Conservation (phyloP, 805 yeast genomes). For the Ogataea salicorniae region DNA sequence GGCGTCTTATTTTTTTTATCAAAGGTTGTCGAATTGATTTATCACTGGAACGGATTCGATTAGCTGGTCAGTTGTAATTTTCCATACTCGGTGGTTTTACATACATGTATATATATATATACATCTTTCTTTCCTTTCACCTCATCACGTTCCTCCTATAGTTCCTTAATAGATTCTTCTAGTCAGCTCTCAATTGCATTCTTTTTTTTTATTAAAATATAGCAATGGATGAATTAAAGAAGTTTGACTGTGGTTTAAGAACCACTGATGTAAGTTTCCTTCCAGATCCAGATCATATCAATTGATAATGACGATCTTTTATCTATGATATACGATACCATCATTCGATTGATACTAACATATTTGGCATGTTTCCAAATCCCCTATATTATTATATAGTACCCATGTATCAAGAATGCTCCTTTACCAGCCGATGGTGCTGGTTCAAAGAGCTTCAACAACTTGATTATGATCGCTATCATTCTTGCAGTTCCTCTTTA, state of each 20-base stretch:
- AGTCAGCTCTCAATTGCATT: neutral
- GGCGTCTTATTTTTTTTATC: too few relatives aligned
- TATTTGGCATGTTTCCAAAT: neutral
- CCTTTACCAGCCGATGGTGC: conserved; percentile 92
- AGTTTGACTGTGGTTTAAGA: conserved; percentile 42
- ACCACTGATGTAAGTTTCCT: conserved; percentile 39
- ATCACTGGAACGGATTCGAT: too few relatives aligned
- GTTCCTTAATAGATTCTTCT: neutral
- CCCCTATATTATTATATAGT: conserved; percentile 18
- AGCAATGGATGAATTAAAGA: conserved; percentile 17
- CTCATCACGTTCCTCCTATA: neutral
- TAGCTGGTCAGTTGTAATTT: too few relatives aligned
- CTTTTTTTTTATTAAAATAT: neutral
- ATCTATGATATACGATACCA: neutral
- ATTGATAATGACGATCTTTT: neutral
- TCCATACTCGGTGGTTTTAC: too few relatives aligned
- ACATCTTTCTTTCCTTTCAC: neutral
- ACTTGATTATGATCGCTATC: conserved; percentile 45
- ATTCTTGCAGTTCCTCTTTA: conserved; percentile 57
- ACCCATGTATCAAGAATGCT: conserved; percentile 77
- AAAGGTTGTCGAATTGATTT: too few relatives aligned
- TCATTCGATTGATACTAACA: too few relatives aligned
- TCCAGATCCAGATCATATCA: neutral
- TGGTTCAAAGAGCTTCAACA: conserved; percentile 71
- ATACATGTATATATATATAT: too few relatives aligned